Evolutionary conservation across 257 asterid genomes (phyloP).

Genomic region (Jacaranda mimosifolia): DNA sequence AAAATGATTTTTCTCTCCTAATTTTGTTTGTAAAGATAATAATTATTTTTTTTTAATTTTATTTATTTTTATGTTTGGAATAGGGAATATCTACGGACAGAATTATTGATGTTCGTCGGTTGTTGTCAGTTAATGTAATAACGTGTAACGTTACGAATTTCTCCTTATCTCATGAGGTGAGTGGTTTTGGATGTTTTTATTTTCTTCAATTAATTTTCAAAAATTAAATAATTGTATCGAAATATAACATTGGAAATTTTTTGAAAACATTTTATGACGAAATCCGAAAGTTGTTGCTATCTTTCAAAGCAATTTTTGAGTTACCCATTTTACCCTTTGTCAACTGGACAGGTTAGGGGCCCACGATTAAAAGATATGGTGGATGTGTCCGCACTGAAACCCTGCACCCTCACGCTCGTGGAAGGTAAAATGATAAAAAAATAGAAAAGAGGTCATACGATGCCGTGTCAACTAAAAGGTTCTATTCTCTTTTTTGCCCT

Average conservation of each 20-base stretch:
- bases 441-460: slow-evolving; percentile 3
- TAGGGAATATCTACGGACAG: slow-evolving; percentile 92
- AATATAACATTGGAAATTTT: too few species aligned
- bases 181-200: not conserved
- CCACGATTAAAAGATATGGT: slow-evolving; percentile 87
- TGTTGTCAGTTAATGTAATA: slow-evolving; percentile 57
- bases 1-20: not conserved
- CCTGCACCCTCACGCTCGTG: slow-evolving; percentile 80
- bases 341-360: slow-evolving; percentile 70
- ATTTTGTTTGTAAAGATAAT: not conserved
- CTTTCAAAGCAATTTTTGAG: not conserved
- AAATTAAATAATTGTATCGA: too few species aligned
- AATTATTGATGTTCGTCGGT: slow-evolving; percentile 71
- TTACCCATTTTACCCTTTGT: slow-evolving; percentile 26
- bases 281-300: too few species aligned
- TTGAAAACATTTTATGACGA: too few species aligned
- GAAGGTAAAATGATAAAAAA: slow-evolving; percentile 61
- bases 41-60: too few species aligned
- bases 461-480: slow-evolving; percentile 9
- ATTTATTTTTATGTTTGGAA: not conserved
- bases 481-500: slow-evolving; percentile 43
- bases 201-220: not conserved
- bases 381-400: slow-evolving; percentile 94
- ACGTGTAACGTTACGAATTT: slow-evolving; percentile 75
- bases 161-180: slow-evolving; percentile 89